Evolutionary conservation across 1,284 basidiomycete species (phyloP), one percentile per base, ranked within the genome.

Genomic region (Fomitopsis palustris): DNA sequence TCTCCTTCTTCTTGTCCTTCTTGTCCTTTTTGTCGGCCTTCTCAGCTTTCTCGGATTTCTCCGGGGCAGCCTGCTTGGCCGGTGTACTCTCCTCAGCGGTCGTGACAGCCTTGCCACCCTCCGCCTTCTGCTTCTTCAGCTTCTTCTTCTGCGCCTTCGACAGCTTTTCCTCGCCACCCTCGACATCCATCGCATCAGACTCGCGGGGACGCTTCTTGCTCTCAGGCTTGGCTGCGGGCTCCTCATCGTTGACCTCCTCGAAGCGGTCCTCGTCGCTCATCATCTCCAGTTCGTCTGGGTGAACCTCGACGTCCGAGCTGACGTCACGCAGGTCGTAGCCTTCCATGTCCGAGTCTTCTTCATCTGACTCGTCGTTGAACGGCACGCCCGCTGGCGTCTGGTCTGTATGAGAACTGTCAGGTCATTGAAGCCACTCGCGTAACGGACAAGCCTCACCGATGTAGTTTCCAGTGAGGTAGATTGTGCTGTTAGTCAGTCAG

Each of bases 381-480:
- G 83, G 82, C 47, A 81, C 75, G 53, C 82, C 75, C 62, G 86
- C 80, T 14, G 78, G 70, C 21, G 75, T 66, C 69, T 87, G 84
- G 64, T 83, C 84, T 86, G 54, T 23, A 45, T 5, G 14, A 17
- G n/a, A 4, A 3, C 12, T 27, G n/a, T 23, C 6, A 35, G 33
- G 31, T 23, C n/a, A n/a, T 6, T 10, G 27, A 25, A 21, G 33
- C 21, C 43, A 49, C 31, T 19, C 33, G 25, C n/a, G 43, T 16
- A 6, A 43, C 8, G n/a, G 1, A 7, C 42, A 61, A 57, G 38
- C 21, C 76, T 56, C 74, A 92, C 86, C 84, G 68, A 96, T 87
- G 78, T 95, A 96, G 79, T 97, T 95, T 61, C 96, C 96, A 63
- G 90, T 86, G 58, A 98, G 76, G 75, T 96, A 88, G 62, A 98